A percentile compares a stretch with the other conserved stretches of the same genome.
phyloP scores from a whole-genome alignment of 169 alveolate species.

The Eimeria sp. region DNA sequence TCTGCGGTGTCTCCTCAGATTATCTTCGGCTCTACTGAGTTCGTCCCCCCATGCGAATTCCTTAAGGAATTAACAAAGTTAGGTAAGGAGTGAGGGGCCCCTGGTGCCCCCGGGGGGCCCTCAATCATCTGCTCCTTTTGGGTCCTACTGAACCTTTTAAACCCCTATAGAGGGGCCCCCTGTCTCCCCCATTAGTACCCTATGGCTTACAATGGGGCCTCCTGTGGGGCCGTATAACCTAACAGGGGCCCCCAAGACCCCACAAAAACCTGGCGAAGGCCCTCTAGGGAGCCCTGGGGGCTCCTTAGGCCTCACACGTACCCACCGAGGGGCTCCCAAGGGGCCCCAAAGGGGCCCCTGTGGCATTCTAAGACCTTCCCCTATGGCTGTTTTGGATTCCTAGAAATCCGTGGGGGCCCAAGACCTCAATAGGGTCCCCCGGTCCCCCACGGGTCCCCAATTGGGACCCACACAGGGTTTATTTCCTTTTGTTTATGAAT shows the following conservation, averaged over 20 bases:
- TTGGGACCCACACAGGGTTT: no score
- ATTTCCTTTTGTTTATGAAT: no score
- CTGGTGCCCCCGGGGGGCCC: conserved; percentile 27
- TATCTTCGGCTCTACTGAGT: conserved; percentile 87
- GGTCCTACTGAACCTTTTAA: neutral
- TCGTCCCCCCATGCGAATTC: conserved; percentile 85
- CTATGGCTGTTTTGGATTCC: no score
- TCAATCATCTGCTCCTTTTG: neutral
- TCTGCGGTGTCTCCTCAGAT: conserved; percentile 26
- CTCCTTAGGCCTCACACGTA: neutral
- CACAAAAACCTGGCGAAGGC: neutral
- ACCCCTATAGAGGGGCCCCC: neutral
- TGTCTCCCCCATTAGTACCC: neutral
- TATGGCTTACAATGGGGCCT: neutral
- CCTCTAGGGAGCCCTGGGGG: neutral
- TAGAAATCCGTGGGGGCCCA: no score
- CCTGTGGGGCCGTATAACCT: neutral
- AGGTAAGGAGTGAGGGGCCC: conserved; percentile 49
- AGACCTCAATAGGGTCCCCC: no score
- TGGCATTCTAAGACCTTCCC: no score
- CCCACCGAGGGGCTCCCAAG: no score
- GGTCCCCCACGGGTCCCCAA: no score
- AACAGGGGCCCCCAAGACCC: no score
- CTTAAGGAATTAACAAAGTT: conserved; percentile 83
- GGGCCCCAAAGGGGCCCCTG: no score